Evolutionary conservation across 129 eudicot genomes (phyloP).

Genomic region (Helianthus tuberosus): DNA sequence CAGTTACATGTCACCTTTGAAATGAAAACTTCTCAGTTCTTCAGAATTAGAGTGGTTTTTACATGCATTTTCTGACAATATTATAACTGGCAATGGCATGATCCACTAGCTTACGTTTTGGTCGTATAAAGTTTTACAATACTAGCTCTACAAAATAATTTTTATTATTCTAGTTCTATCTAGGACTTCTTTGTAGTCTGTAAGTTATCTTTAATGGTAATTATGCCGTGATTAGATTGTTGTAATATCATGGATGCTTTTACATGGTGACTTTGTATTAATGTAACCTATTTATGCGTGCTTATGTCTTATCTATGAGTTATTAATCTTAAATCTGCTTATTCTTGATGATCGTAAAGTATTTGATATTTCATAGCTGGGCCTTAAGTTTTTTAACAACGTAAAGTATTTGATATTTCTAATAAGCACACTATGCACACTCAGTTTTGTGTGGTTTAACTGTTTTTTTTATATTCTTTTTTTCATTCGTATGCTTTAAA

Average conservation of each 20-base stretch:
- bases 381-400: constrained; percentile 15
- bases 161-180: neutral
- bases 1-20: neutral
- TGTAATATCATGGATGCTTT: neutral
- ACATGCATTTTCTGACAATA: constrained; percentile 8
- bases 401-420: neutral
- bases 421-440: neutral
- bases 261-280: constrained; percentile 5
- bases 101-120: constrained; percentile 12
- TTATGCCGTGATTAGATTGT: constrained; percentile 3
- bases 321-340: neutral
- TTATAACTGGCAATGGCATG: constrained; percentile 20
- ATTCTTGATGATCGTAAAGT: neutral
- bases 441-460: neutral
- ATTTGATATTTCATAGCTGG: neutral
- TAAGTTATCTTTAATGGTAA: constrained; percentile 14
- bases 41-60: neutral
- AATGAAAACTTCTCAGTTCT: neutral
- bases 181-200: neutral
- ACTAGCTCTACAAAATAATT: neutral
- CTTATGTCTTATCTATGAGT: constrained; percentile 1
- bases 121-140: neutral
- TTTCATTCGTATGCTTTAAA: neutral
- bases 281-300: neutral
- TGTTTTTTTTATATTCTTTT: neutral